Conservation (phyloP, 1,284 basidiomycete species). For the Bondarzewia mesenterica region DNA sequence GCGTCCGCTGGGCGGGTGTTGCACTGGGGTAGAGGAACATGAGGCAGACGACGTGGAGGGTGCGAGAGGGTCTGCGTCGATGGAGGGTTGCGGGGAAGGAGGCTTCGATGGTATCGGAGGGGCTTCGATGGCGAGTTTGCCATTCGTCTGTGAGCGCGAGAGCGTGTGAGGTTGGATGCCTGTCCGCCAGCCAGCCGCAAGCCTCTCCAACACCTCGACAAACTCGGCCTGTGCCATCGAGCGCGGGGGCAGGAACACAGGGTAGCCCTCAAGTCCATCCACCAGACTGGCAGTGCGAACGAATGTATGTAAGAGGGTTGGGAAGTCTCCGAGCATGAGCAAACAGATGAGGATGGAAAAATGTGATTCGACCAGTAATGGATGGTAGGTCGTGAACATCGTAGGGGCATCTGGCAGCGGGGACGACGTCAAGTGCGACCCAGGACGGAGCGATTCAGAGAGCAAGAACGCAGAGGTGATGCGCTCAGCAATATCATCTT, state of each 20-base stretch:
- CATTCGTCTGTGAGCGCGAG: conserved; percentile 21
- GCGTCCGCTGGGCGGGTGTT: conserved; percentile 12
- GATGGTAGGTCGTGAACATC: conserved; percentile 78
- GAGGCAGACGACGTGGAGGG: conserved; percentile 12
- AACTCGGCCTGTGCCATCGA: conserved; percentile 84
- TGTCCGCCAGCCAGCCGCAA: conserved; percentile 60
- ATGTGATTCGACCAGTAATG: conserved; percentile 74
- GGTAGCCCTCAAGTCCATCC: conserved; percentile 77
- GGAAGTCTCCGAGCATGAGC: conserved; percentile 68
- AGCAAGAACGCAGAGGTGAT: conserved; percentile 60
- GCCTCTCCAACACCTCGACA: conserved; percentile 68
- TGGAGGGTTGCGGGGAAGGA: conserved; percentile 18
- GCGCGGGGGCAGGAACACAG: conserved; percentile 73
- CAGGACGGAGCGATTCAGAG: conserved; percentile 57
- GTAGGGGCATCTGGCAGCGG: conserved; percentile 31
- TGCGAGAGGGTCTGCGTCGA: conserved; percentile 10
- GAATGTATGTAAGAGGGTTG: conserved; percentile 51
- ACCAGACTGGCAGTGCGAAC: conserved; percentile 54
- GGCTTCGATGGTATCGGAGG: conserved; percentile 21
- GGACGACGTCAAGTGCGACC: conserved; percentile 33
- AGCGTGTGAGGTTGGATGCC: conserved; percentile 52
- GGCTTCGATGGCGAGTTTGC: conserved; percentile 37
- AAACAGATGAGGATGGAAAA: conserved; percentile 67
- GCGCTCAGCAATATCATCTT: conserved; percentile 42
- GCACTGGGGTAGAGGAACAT: not conserved